phyloP scores from a whole-genome alignment of 257 asterid species.

The Capsicum baccatum region DNA sequence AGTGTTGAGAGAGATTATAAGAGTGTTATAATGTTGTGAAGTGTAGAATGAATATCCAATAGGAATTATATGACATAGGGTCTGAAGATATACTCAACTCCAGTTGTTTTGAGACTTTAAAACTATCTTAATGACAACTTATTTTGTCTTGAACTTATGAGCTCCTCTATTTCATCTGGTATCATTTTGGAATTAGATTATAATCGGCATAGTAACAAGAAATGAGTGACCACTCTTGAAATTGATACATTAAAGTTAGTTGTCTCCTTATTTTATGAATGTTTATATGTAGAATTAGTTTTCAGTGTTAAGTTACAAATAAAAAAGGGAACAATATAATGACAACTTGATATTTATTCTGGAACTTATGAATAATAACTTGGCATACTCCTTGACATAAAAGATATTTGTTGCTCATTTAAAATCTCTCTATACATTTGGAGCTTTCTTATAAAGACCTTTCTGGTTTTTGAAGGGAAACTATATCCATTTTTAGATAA shows the following conservation, averaged over 20 bases:
- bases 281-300: neutral
- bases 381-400: neutral
- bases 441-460: neutral
- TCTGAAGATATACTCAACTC: neutral
- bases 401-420: neutral
- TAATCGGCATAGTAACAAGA: neutral
- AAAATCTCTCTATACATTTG: neutral
- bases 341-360: neutral
- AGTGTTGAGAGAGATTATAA: too few relatives aligned
- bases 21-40: too few relatives aligned
- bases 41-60: too few relatives aligned
- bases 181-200: conserved; percentile 14
- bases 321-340: neutral
- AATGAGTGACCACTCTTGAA: neutral
- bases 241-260: neutral
- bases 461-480: neutral
- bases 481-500: neutral
- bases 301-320: neutral
- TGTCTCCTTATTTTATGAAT: neutral
- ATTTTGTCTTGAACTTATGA: neutral
- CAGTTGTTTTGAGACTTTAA: neutral
- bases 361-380: conserved; percentile 5
- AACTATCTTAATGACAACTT: neutral
- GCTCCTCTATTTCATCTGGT: neutral
- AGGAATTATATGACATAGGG: too few relatives aligned